Evolutionary conservation across 495 filamentous ascomycete species (phyloP).

Genomic region (Trichodelitschia bisporula): DNA sequence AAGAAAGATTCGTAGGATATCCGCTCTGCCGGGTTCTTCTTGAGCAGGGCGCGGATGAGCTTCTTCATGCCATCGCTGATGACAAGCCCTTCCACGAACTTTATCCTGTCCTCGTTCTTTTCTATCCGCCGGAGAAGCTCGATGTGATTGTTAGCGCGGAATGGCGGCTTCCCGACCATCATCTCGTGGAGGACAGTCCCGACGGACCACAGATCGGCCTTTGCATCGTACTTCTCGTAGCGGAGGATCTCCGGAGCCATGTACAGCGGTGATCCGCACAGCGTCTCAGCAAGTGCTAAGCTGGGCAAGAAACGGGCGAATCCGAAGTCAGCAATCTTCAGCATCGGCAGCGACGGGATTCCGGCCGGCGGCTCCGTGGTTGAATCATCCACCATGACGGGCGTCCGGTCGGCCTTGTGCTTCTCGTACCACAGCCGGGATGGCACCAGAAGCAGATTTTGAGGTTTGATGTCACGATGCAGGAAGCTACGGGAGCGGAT

Average conservation of each 20-base stretch:
- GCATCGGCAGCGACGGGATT: conserved; percentile 67
- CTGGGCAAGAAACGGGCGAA: conserved; percentile 78
- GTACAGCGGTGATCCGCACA: conserved; percentile 94
- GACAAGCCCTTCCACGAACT: conserved; percentile 46
- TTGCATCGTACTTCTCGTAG: conserved; percentile 93
- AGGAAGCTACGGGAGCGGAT: conserved; percentile 64
- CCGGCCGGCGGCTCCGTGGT: conserved; percentile 62
- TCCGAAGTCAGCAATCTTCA: conserved; percentile 94
- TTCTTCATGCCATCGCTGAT: conserved; percentile 57
- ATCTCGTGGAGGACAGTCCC: conserved; percentile 91
- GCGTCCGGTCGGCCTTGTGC: conserved; percentile 23
- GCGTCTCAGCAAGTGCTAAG: conserved; percentile 77
- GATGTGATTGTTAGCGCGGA: conserved; percentile 80
- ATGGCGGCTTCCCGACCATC: conserved; percentile 74
- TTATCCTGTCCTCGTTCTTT: conserved; percentile 56
- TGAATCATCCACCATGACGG: conserved; percentile 41
- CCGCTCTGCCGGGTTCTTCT: conserved; percentile 61
- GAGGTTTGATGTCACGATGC: conserved; percentile 92
- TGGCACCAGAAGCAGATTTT: conserved; percentile 80
- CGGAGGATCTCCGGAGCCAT: conserved; percentile 97
- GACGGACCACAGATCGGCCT: conserved; percentile 92
- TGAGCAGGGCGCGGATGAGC: conserved; percentile 58
- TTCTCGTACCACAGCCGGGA: conserved; percentile 38
- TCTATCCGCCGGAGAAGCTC: conserved; percentile 84
- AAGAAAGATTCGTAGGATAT: conserved; percentile 72